Conservation (phyloP, 2,329 filamentous ascomycete genomes). For the Cyanodermella asteris region DNA sequence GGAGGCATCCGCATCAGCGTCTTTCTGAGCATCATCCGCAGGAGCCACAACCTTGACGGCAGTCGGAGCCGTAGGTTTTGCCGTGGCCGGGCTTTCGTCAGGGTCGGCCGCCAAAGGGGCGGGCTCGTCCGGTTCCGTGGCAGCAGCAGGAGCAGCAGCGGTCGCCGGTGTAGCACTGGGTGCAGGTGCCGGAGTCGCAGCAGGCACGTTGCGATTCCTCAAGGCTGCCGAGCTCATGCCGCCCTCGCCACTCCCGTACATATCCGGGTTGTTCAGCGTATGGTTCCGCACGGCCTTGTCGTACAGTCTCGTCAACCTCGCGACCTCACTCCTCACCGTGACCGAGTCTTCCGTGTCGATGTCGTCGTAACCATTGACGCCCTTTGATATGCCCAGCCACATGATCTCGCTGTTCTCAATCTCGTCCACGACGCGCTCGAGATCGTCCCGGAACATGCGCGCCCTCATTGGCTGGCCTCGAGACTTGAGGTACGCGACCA, state of each 20-base stretch:
- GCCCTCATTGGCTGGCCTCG: too few relatives aligned
- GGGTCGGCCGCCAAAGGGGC: conserved; percentile 3
- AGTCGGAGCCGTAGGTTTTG: background rate
- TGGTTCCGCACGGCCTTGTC: conserved; percentile 17
- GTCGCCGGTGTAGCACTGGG: conserved; percentile 10
- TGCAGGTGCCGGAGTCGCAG: conserved; percentile 7
- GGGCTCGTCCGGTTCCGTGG: conserved; percentile 8
- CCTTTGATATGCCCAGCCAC: conserved; percentile 25
- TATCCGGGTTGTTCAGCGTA: conserved; percentile 19
- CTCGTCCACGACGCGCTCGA: conserved; percentile 4
- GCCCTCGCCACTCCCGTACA: conserved; percentile 14
- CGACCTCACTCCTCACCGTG: conserved; percentile 18
- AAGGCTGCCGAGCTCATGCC: too few relatives aligned
- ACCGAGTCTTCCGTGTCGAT: conserved; percentile 22
- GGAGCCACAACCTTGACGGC: background rate
- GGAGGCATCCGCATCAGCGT: background rate
- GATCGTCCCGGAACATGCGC: conserved; percentile 3
- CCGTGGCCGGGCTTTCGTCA: conserved; percentile 4
- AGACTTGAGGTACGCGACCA: conserved; percentile 9
- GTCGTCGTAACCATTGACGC: conserved; percentile 22
- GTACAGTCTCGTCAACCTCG: conserved; percentile 15
- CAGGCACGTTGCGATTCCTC: conserved; percentile 9
- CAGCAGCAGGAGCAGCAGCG: conserved; percentile 9
- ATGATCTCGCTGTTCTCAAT: conserved; percentile 25
- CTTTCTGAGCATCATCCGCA: background rate